Percentiles rank a stretch among this genome's conserved stretches.
Conservation (phyloP, 257 asterid species). For the Petunia axillaris region DNA sequence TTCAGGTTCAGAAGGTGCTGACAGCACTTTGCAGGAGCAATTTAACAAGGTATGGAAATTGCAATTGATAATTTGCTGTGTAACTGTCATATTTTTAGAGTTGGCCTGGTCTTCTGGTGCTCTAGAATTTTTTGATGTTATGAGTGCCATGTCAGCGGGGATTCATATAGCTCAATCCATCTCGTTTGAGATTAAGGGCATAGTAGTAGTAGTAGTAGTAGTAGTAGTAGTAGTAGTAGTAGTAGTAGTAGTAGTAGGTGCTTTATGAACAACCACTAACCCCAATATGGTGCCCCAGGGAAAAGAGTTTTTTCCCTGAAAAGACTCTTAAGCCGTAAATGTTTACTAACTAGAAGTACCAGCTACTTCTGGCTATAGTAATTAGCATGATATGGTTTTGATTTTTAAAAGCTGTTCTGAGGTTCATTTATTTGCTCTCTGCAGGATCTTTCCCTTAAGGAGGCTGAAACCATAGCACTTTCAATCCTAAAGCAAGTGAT, state of each 20-base stretch:
- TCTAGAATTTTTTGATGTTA: background rate
- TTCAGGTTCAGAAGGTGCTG: constrained; percentile 99
- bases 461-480: constrained; percentile 85
- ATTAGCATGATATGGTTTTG: constrained; percentile 18
- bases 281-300: too few relatives aligned
- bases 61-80: background rate
- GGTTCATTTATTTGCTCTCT: constrained; percentile 25
- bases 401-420: background rate
- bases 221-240: too few relatives aligned
- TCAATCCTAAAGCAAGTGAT: constrained; percentile 86
- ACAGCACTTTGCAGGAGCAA: constrained; percentile 98
- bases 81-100: background rate
- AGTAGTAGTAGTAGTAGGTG: too few relatives aligned
- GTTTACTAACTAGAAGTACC: background rate
- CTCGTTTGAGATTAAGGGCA: too few relatives aligned
- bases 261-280: background rate
- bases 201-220: too few relatives aligned
- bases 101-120: background rate
- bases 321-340: too few relatives aligned
- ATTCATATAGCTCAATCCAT: too few relatives aligned
- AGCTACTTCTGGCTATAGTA: background rate
- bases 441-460: constrained; percentile 74
- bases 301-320: too few relatives aligned
- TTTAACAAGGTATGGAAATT: constrained; percentile 58
- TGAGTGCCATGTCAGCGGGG: too few relatives aligned